Evolutionary conservation across 2,329 filamentous ascomycete genomes (phyloP), one percentile per base, ranked within the genome.

Genomic region (Phialocephala sp.): DNA sequence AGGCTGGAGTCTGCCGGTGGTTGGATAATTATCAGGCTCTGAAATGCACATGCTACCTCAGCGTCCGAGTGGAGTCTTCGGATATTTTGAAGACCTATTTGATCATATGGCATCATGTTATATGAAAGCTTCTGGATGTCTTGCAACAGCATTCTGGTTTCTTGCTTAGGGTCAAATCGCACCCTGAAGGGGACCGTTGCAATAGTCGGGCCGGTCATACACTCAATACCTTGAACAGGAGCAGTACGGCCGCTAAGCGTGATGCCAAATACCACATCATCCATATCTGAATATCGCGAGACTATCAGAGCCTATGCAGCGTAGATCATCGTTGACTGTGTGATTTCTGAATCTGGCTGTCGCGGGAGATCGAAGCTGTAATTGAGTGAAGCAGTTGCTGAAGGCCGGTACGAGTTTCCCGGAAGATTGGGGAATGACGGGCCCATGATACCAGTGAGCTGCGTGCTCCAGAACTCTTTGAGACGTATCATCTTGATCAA

Each of bases 191-290:
- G 79, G 9, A 80, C 73, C 1, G 79, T 80, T 8, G 78, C 77
- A 63, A 80, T 79, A 72, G 78, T 78, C 9, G 79, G 79, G 1
- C 79, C 79, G 64, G 77, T 75, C 18, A 93, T 83, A 0, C 83
- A 80, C 67, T 95, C 91, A 24, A 95, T 85, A 0, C 82, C 85
- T 8, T 82, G 74, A 1, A 96, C 74, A 0, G 91, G 85, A n/a
- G 92, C 76, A 1, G 89, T 91, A 59, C 93, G 85, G 1, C 92
- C 92, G 12, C 92, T 95, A 4, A 90, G 89, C 6, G 95, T 91
- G 0, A 87, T 89, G 0, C 93, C 93, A 24, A 94, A 83, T 0
- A 88, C 79, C 1, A 93, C 80, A 73, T 96, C 91, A 0, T 50
- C 8, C 15, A 8, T 6, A 8, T 24, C 8, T 9, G 45, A n/a